Percentiles rank a stretch among this genome's conserved stretches.
Evolutionary conservation across 495 filamentous ascomycete genomes (phyloP).

Genomic region (Trichoderma asperelloides): DNA sequence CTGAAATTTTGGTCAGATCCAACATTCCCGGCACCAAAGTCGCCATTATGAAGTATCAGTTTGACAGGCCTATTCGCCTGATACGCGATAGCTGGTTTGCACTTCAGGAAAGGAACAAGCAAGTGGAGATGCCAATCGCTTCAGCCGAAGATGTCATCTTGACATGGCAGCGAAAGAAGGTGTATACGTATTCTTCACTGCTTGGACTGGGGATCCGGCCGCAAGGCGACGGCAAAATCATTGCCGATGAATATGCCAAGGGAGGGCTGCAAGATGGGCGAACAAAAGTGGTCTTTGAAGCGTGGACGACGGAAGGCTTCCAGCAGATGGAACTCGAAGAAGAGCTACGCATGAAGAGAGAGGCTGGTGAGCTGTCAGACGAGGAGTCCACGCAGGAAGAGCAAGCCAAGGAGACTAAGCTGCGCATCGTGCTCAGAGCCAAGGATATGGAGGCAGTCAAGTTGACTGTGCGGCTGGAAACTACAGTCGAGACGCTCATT

Average conservation of each 20-base stretch:
- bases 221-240: background rate
- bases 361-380: slow-evolving; percentile 2
- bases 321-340: slow-evolving; percentile 1
- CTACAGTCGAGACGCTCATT: slow-evolving; percentile 11
- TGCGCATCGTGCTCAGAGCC: slow-evolving; percentile 7
- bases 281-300: background rate
- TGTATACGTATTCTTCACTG: slow-evolving; percentile 7
- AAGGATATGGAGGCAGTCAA: slow-evolving; percentile 6
- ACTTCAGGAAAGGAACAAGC: background rate
- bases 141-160: background rate
- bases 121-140: background rate
- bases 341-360: background rate
- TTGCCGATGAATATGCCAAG: background rate
- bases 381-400: background rate
- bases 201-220: slow-evolving; percentile 9
- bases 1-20: background rate
- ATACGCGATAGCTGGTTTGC: slow-evolving; percentile 8
- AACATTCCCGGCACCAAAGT: background rate
- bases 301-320: slow-evolving; percentile 3
- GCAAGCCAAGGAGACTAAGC: background rate
- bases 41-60: background rate
- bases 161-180: slow-evolving; percentile 4
- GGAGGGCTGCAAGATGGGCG: background rate
- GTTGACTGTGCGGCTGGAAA: slow-evolving; percentile 1
- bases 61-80: background rate